Conservation (phyloP, 108 stramenopile genomes). For the Schizochytrium sp. region DNA sequence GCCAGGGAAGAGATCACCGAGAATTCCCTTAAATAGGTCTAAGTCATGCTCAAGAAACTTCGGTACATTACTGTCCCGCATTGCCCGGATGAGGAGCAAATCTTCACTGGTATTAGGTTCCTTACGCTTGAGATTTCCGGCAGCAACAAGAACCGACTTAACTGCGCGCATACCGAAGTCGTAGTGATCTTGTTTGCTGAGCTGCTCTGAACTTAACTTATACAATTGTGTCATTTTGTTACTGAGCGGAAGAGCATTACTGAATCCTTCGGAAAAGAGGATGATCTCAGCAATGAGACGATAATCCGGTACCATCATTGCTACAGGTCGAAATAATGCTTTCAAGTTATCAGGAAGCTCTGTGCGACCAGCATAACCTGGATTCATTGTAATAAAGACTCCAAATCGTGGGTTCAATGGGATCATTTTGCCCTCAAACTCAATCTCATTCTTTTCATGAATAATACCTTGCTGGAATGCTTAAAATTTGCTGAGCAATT, state of each 20-base stretch:
- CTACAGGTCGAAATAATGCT: constrained; percentile 77
- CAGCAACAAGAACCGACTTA: constrained; percentile 79
- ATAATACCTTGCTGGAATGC: constrained; percentile 79
- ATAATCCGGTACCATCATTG: constrained; percentile 81
- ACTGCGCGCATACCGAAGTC: constrained; percentile 83
- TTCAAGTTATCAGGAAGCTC: constrained; percentile 79
- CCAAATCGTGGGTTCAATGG: constrained; percentile 75
- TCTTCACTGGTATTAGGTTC: constrained; percentile 80
- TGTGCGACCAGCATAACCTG: constrained; percentile 73
- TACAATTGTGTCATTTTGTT: constrained; percentile 82
- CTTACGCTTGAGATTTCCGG: constrained; percentile 80
- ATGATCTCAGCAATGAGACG: constrained; percentile 78
- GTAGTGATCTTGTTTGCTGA: constrained; percentile 80
- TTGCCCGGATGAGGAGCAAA: constrained; percentile 78
- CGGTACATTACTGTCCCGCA: constrained; percentile 80
- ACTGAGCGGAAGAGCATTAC: constrained; percentile 76
- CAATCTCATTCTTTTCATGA: constrained; percentile 68
- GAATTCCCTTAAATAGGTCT: constrained; percentile 78
- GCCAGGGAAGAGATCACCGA: constrained; percentile 78
- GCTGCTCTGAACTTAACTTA: constrained; percentile 79
- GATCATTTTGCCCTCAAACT: constrained; percentile 79
- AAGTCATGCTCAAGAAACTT: constrained; percentile 80
- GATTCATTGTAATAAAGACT: constrained; percentile 81
- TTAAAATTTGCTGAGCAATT: constrained; percentile 81
- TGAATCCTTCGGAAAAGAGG: constrained; percentile 76